These are phyloP conservation scores for Earliella scabrosa DNA, from an alignment of 1,284 basidiomycete genomes.

Conservation along the genomic window DNA sequence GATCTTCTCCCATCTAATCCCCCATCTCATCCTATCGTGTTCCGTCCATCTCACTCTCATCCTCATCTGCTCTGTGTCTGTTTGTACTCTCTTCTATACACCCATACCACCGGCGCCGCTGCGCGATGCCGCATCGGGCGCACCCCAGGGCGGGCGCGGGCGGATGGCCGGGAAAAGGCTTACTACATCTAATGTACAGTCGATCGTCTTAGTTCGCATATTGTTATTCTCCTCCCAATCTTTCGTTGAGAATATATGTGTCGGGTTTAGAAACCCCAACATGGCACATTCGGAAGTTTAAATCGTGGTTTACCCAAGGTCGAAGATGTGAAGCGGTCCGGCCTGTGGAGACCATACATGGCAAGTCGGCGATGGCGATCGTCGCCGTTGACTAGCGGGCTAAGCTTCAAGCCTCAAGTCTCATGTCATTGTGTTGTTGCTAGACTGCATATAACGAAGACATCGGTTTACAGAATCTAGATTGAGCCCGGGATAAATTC, in stretches of 20 bases:
- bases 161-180: neutral
- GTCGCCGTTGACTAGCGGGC: too few species aligned
- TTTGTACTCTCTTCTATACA: neutral
- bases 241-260: slow-evolving; percentile 6
- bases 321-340: too few species aligned
- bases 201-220: slow-evolving; percentile 11
- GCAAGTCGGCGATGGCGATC: too few species aligned
- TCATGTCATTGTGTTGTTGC: too few species aligned
- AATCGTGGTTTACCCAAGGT: too few species aligned
- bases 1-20: neutral
- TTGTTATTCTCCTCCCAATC: slow-evolving; percentile 12
- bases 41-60: neutral
- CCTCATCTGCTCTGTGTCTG: slow-evolving; percentile 6
- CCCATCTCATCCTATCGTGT: neutral
- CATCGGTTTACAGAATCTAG: too few species aligned
- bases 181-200: slow-evolving; percentile 5
- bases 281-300: neutral
- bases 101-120: neutral
- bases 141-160: neutral
- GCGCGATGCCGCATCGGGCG: slow-evolving; percentile 2
- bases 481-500: too few species aligned
- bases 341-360: too few species aligned
- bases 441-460: too few species aligned
- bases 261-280: neutral
- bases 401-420: too few species aligned